phyloP scores from a whole-genome alignment of 2,329 filamentous ascomycete genomes.

The Cordyceps sp. region DNA sequence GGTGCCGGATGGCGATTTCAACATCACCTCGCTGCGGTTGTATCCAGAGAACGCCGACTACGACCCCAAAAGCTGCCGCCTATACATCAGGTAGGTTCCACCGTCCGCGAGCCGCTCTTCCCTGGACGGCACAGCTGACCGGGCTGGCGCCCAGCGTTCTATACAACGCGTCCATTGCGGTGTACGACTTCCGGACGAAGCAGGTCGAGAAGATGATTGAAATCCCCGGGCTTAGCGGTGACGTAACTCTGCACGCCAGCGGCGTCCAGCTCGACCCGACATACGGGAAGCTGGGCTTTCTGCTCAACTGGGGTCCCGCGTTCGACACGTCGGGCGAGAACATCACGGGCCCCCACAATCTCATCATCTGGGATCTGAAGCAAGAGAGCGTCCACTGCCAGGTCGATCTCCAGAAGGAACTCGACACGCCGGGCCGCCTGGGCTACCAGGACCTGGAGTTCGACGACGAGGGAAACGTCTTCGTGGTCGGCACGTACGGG shows the following conservation, averaged over 20 bases:
- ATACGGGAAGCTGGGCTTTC: constrained; percentile 14
- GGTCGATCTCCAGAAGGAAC: constrained; percentile 14
- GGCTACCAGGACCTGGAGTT: constrained; percentile 22
- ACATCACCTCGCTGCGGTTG: too few relatives aligned
- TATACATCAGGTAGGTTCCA: too few relatives aligned
- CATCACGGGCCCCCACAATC: constrained; percentile 17
- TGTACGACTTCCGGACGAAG: constrained; percentile 3
- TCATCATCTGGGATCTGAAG: constrained; percentile 17
- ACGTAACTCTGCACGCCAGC: constrained; percentile 7
- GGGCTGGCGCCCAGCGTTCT: constrained; percentile 1
- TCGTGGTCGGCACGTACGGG: neutral
- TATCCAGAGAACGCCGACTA: too few relatives aligned
- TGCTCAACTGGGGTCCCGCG: constrained; percentile 16
- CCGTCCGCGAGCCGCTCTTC: too few relatives aligned
- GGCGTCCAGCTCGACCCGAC: constrained; percentile 18
- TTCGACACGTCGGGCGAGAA: constrained; percentile 17
- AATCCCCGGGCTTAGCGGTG: constrained; percentile 13
- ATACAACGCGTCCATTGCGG: constrained; percentile 1
- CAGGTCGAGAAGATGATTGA: constrained; percentile 10
- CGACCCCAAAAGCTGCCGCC: too few relatives aligned
- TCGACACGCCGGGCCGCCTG: constrained; percentile 13
- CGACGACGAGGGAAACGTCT: neutral
- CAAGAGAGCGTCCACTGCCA: constrained; percentile 12
- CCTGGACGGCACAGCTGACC: too few relatives aligned
- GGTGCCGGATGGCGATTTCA: too few relatives aligned